Conservation (phyloP, 441 rosid species). For the Croton laevigatus region DNA sequence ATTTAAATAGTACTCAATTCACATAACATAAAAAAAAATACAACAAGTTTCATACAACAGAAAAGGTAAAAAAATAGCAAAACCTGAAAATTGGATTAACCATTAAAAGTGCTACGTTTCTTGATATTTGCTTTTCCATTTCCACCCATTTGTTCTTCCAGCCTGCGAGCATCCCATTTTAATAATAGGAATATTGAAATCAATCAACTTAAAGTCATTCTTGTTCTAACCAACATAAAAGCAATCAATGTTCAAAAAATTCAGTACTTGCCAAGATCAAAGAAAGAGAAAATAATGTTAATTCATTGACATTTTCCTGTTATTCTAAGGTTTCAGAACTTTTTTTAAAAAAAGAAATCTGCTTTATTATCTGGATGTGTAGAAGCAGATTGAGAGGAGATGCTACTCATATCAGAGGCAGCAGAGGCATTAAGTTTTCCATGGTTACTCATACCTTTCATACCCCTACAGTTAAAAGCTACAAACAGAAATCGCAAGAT, state of each 20-base stretch:
- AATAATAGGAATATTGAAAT: too few relatives aligned
- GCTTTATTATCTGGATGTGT: slow-evolving; percentile 49
- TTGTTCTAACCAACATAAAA: background rate
- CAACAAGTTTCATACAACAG: too few relatives aligned
- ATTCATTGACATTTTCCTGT: background rate
- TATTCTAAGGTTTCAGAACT: background rate
- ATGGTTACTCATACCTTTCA: slow-evolving; percentile 44
- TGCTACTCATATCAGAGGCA: slow-evolving; percentile 66
- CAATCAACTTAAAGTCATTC: slow-evolving; percentile 2
- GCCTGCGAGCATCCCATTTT: too few relatives aligned
- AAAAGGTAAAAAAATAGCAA: too few relatives aligned
- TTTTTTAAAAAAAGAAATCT: background rate
- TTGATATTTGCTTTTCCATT: too few relatives aligned
- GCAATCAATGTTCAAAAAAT: background rate
- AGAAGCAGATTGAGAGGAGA: slow-evolving; percentile 43
- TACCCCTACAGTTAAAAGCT: slow-evolving; percentile 45
- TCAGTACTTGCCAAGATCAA: background rate
- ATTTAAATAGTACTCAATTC: too few relatives aligned
- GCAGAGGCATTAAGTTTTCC: slow-evolving; percentile 63
- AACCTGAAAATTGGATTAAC: too few relatives aligned
- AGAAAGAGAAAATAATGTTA: background rate
- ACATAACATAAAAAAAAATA: too few relatives aligned
- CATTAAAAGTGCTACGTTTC: too few relatives aligned
- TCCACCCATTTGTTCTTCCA: too few relatives aligned
- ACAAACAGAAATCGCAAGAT: too few relatives aligned